Base-by-base conservation (phyloP, 129 eudicot species). In the Centella asiatica region DNA sequence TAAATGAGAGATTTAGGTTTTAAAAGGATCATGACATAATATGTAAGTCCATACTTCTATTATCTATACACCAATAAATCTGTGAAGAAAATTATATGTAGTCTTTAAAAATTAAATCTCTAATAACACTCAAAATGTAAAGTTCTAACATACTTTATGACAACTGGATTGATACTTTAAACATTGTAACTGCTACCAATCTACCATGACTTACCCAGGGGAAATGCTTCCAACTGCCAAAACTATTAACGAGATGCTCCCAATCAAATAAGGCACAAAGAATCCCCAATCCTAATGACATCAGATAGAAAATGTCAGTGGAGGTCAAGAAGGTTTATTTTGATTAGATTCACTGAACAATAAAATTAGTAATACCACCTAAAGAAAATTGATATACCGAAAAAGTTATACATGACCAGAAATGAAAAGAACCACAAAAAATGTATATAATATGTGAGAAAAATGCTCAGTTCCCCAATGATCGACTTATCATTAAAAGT, bases 181-280 rank as follows among this genome's bases (percentile, higher is more conserved):
- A 29, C 2, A 11, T 15, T 27, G 26, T 55, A 6, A 20, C 13
- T 55, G 23, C 11, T 27, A 33, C 15, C 18, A 25, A 33, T 18
- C 5, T 46, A 22, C 13, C 22, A 25, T 25, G 40, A 68, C 94
- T 78, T 87, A 93, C 99, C 96, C 99, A 8, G 99, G 99, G 49
- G 96, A 76, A 57, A 65, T 83, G 82, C 99, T 93, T 68, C 99
- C 99, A 19, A 93, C 69, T 28, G 81, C 99, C 80, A 93, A 80
- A 83, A 93, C 99, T 46, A 93, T 67, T 66, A 93, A 85, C 58
- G 99, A 88, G 66, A 87, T 87, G 78, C 99, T 93, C 48, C 99
- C 99, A 59, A 93, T 55, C 71, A 93, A 76, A 71, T 93, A 93
- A 31, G 99, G 99, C 73, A 88, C 89, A 60, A 93, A 93, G 76